A percentile compares a stretch with the other conserved stretches of the same genome.
phyloP scores from a whole-genome alignment of 441 rosid genomes.

The Macaranga tanarius region DNA sequence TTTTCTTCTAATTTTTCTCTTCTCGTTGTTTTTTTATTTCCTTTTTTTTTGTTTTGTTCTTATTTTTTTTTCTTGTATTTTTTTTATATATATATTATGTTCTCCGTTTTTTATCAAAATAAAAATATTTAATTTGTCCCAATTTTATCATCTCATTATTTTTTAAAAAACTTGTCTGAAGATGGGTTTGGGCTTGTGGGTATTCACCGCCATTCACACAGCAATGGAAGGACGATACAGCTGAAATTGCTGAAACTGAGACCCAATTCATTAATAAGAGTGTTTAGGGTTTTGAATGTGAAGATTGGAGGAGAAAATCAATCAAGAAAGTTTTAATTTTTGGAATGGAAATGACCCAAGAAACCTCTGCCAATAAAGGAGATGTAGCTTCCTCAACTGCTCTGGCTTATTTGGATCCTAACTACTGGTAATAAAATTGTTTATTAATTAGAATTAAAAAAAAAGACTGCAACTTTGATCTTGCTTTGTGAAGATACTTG shows the following conservation, averaged over 20 bases:
- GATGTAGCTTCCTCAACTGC: conserved; percentile 48
- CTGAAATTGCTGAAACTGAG: neutral
- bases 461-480: neutral
- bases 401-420: conserved; percentile 68
- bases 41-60: no score
- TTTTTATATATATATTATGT: no score
- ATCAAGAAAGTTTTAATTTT: conserved; percentile 13
- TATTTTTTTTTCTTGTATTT: no score
- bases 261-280: conserved; percentile 4
- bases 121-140: no score
- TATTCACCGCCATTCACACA: no score
- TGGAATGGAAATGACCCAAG: conserved; percentile 34
- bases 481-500: neutral
- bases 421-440: conserved; percentile 47
- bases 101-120: no score
- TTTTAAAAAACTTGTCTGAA: no score
- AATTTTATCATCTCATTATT: no score
- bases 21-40: no score
- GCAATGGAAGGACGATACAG: no score
- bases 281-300: conserved; percentile 23
- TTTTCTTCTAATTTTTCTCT: no score
- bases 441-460: neutral
- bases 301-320: neutral
- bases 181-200: no score
- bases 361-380: conserved; percentile 24